These are phyloP conservation scores for Fraxinus quadrangulata DNA, from an alignment of 257 asterid genomes.

Conservation along the genomic window DNA sequence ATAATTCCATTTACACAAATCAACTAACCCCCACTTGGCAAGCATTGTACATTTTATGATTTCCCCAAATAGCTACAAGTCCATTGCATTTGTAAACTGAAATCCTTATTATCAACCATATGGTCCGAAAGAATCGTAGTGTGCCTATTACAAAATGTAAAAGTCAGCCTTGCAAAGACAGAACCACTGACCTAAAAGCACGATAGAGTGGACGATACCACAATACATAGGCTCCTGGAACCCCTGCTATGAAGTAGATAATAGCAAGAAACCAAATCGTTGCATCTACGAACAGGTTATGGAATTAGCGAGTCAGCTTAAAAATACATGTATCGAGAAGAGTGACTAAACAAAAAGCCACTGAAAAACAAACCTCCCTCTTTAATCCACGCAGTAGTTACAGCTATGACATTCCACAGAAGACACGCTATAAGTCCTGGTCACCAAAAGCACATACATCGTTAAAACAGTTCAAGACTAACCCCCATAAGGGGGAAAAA, in stretches of 20 bases:
- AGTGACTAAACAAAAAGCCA: not conserved
- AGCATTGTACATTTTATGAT: not conserved
- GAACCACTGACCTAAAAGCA: not conserved
- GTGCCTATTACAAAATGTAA: not conserved
- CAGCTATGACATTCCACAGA: constrained; percentile 80
- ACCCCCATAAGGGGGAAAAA: not conserved
- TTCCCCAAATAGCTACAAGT: not conserved
- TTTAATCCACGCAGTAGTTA: constrained; percentile 91
- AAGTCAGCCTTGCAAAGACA: constrained; percentile 23
- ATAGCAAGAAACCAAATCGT: no score
- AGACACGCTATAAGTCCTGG: constrained; percentile 76
- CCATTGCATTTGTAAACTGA: not conserved
- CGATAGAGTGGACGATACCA: no score
- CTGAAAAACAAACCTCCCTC: constrained; percentile 58
- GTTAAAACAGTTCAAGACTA: constrained; percentile 17
- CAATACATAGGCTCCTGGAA: no score
- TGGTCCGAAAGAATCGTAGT: not conserved
- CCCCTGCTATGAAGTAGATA: no score
- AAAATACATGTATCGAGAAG: constrained; percentile 3
- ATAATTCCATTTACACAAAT: not conserved
- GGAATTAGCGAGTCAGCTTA: constrained; percentile 23
- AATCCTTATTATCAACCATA: not conserved
- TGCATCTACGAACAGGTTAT: constrained; percentile 1
- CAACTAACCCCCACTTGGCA: not conserved
- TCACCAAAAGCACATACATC: constrained; percentile 33